Evolutionary conservation across 169 alveolate genomes (phyloP), one percentile per base, ranked within the genome.

Genomic region (Plasmodium vinckei): DNA sequence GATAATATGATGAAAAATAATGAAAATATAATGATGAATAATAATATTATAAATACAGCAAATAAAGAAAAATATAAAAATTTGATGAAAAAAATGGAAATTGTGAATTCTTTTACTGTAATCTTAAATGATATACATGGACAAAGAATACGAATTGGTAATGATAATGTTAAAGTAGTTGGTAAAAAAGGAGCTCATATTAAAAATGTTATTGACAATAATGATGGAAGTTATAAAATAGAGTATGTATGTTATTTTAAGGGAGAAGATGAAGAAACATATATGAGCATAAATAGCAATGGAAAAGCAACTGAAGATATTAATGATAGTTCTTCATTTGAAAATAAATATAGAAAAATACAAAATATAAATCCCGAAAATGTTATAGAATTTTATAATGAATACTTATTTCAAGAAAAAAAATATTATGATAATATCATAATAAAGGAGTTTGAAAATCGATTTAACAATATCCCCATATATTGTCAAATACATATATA

Each of bases 151-250:
- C 19, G 60, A 10, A 86, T 86, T 1, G 92, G 92, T 21, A 73
- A 73, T 47, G 89, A 87, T 17, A 72, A 61, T 49, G 70, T 87
- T 56, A 73, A 73, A 46, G 92, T 87, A 33, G 61, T 73, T 39
- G 92, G 88, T 5, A 73, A 72, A 42, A 72, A 63, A 15, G 92
- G 92, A 2, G 87, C 89, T 17, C 44, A 87, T 49, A 87, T 87
- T 12, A 87, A 87, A 72, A 67, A 73, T 2, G 87, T 87, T n/a
- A 67, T 75, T 23, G 92, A 87, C 17, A 87, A 87, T 65, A 42
- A 57, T 56, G 71, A 87, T 5, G 92, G 92, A 15, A 87, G 87
- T 54, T 87, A 87, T 60, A 54, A 44, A n/a, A 57, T 87, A 17
- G 73, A 73, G n/a, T 87, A 87, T 56, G 23, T 59, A 7, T 7